phyloP scores from a whole-genome alignment of 345 rosid genomes.

The Gossypium sturtianum region DNA sequence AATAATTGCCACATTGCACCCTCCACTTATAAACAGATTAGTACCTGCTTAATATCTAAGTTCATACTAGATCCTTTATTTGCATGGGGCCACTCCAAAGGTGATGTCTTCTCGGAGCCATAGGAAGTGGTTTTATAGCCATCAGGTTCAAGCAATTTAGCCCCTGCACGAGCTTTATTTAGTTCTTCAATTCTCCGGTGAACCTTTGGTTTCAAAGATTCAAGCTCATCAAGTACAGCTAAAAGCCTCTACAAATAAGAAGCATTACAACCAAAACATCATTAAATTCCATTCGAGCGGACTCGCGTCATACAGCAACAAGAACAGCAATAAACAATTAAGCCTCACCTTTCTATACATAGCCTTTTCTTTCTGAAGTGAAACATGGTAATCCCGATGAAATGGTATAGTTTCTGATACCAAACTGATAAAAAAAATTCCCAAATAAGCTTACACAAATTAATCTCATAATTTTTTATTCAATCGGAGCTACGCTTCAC shows the following conservation, averaged over 20 bases:
- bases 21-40: background rate
- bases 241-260: constrained; percentile 50
- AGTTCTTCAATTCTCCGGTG: constrained; percentile 43
- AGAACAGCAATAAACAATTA: constrained; percentile 7
- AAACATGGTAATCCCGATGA: constrained; percentile 73
- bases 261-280: constrained; percentile 10
- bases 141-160: constrained; percentile 32
- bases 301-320: background rate
- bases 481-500: background rate
- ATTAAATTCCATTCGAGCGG: background rate
- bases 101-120: constrained; percentile 31
- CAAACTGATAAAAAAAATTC: constrained; percentile 45
- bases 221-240: constrained; percentile 71
- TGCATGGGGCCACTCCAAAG: constrained; percentile 40
- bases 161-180: constrained; percentile 31
- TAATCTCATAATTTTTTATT: background rate
- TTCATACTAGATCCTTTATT: constrained; percentile 30
- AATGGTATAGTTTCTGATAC: constrained; percentile 88
- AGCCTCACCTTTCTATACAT: constrained; percentile 61
- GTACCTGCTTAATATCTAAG: constrained; percentile 37
- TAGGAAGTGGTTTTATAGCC: constrained; percentile 19
- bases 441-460: constrained; percentile 8
- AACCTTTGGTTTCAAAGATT: constrained; percentile 72
- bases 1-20: background rate
- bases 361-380: constrained; percentile 49